Evolutionary conservation across 208 protist genomes (phyloP).

Genomic region (Leishmania lainsoni): DNA sequence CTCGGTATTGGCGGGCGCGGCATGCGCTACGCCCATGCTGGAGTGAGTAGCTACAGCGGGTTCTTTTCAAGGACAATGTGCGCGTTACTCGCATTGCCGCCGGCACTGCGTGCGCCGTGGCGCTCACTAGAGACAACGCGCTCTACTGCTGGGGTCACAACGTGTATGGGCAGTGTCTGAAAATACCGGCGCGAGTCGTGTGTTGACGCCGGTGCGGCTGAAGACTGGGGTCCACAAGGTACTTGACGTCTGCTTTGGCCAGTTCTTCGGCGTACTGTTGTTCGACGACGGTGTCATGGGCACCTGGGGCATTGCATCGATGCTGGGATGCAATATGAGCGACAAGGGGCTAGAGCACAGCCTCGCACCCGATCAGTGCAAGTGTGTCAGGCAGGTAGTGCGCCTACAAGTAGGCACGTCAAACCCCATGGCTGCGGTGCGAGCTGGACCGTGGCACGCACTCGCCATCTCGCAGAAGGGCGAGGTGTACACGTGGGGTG

Average conservation of each 20-base stretch:
- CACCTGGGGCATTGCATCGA: conserved; percentile 56
- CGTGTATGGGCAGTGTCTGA: conserved; percentile 69
- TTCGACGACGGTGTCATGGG: conserved; percentile 56
- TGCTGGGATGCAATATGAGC: conserved; percentile 46
- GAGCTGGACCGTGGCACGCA: conserved; percentile 67
- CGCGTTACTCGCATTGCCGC: conserved; percentile 41
- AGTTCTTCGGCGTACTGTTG: conserved; percentile 44
- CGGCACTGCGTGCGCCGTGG: conserved; percentile 46
- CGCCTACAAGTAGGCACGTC: conserved; percentile 10
- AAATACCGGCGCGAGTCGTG: conserved; percentile 18
- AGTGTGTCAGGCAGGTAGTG: conserved; percentile 45
- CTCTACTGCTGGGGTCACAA: conserved; percentile 84
- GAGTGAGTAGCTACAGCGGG: conserved; percentile 27
- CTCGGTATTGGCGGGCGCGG: conserved; percentile 42
- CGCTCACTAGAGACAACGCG: conserved; percentile 33
- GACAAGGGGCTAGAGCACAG: conserved; percentile 30
- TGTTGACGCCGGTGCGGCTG: conserved; percentile 41
- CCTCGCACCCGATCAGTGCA: conserved; percentile 26
- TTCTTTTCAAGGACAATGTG: conserved; percentile 40
- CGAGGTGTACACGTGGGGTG: conserved; percentile 76
- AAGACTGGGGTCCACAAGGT: conserved; percentile 25
- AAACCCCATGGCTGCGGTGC: conserved; percentile 28
- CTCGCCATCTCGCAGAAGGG: conserved; percentile 54
- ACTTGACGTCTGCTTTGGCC: conserved; percentile 59
- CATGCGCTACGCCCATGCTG: conserved; percentile 18